Percentiles rank a stretch among this genome's conserved stretches.
Conservation (phyloP, 352 stramenopile species). For the Globisporangium okanoganense region DNA sequence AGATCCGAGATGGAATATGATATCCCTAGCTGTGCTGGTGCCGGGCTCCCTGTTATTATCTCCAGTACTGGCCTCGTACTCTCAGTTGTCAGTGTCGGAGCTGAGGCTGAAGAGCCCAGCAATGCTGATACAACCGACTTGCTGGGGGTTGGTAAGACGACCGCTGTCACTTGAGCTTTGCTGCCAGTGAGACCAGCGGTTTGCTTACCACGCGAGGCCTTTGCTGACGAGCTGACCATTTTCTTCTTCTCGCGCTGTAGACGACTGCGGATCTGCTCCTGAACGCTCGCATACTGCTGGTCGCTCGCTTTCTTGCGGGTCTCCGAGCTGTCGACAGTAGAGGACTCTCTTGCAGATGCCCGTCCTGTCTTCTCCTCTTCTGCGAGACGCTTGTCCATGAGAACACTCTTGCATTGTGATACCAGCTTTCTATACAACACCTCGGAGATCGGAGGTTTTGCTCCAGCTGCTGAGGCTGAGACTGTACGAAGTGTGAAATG, state of each 20-base stretch:
- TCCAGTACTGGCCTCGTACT: too few species aligned
- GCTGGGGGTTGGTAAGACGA: too few species aligned
- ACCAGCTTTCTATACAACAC: conserved; percentile 15
- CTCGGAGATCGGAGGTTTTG: conserved; percentile 7
- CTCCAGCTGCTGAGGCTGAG: background rate
- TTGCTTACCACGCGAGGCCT: background rate
- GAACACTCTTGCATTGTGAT: background rate
- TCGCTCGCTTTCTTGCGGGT: conserved; percentile 15
- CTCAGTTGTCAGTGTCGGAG: too few species aligned
- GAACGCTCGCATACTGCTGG: conserved; percentile 18
- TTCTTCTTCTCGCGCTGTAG: conserved; percentile 9
- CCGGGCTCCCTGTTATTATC: too few species aligned
- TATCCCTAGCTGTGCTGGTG: too few species aligned
- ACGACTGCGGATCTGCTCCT: conserved; percentile 21
- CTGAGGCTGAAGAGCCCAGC: too few species aligned
- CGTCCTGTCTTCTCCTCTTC: background rate
- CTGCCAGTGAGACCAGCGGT: background rate
- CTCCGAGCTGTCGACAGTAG: conserved; percentile 15
- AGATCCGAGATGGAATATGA: too few species aligned
- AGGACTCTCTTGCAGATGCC: background rate
- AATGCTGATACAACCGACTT: too few species aligned
- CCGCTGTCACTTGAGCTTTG: background rate
- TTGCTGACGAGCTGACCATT: background rate
- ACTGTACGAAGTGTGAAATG: conserved; percentile 25
- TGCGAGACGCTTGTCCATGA: background rate